phyloP scores from a whole-genome alignment of 768 basidiomycete genomes.

The Pleurotus djamor region DNA sequence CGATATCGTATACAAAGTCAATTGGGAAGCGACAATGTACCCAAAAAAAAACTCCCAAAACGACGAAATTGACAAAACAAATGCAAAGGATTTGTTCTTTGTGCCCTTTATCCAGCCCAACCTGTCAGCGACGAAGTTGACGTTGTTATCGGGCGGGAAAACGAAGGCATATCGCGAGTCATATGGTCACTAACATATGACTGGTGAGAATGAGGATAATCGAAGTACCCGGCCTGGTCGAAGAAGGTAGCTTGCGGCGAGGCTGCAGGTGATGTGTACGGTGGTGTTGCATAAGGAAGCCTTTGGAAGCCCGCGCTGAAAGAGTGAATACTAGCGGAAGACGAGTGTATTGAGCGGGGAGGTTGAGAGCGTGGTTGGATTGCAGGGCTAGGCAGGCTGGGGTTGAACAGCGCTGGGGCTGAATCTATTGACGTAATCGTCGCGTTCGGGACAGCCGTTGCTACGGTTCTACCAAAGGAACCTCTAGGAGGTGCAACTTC shows the following conservation, averaged over 20 bases:
- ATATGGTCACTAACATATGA: neutral
- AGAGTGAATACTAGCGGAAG: too few relatives aligned
- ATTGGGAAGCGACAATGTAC: too few relatives aligned
- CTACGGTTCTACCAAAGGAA: too few relatives aligned
- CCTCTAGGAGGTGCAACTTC: neutral
- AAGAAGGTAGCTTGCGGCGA: neutral
- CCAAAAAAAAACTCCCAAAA: too few relatives aligned
- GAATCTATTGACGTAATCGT: too few relatives aligned
- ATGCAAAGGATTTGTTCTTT: slow-evolving; percentile 7
- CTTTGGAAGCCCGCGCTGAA: neutral
- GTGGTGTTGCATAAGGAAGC: neutral
- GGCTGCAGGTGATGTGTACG: neutral
- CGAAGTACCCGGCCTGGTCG: slow-evolving; percentile 1
- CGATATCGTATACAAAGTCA: too few relatives aligned
- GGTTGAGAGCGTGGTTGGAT: too few relatives aligned
- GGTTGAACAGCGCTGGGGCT: neutral
- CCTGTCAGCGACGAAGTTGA: slow-evolving; percentile 40
- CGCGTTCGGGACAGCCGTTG: too few relatives aligned
- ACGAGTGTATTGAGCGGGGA: too few relatives aligned
- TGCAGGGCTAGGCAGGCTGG: too few relatives aligned
- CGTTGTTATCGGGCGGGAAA: neutral
- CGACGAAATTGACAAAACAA: neutral
- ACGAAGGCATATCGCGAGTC: neutral
- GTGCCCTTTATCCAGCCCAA: slow-evolving; percentile 40
- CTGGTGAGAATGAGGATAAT: neutral